Evolutionary conservation across 1,284 basidiomycete species (phyloP).

Genomic region (Sutorius eximius): DNA sequence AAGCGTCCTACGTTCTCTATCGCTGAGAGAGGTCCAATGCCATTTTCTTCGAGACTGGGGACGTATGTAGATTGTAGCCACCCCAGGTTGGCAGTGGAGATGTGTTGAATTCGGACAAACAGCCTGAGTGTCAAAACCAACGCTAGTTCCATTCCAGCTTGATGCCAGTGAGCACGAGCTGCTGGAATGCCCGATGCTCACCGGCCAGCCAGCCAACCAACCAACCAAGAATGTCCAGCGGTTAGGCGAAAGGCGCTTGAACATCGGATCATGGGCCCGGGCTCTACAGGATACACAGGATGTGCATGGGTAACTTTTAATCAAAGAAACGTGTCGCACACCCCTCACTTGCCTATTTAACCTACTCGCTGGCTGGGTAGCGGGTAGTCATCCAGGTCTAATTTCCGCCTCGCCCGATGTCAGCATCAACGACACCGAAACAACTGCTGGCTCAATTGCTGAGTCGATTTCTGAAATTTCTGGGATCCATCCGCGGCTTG

Average conservation of each 20-base stretch:
- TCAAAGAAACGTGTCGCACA: neutral
- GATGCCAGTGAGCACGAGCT: too few species aligned
- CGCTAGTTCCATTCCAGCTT: too few species aligned
- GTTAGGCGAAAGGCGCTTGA: neutral
- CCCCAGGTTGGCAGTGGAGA: neutral
- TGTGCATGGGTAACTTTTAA: neutral
- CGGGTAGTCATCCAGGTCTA: neutral
- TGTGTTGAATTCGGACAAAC: neutral
- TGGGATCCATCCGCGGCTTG: neutral
- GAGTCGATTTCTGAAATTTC: constrained; percentile 8
- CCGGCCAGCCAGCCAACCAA: too few species aligned
- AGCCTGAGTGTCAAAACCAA: too few species aligned
- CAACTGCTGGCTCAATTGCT: constrained; percentile 9
- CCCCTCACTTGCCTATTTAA: neutral
- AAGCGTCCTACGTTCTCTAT: neutral
- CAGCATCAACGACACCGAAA: neutral
- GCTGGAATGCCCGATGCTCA: neutral
- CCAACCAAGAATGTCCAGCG: too few species aligned
- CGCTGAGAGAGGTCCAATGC: neutral
- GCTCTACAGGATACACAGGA: constrained; percentile 2
- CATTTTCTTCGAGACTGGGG: neutral
- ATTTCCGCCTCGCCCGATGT: neutral
- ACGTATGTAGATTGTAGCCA: neutral
- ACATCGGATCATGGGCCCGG: neutral
- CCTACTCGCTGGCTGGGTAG: neutral